phyloP scores from a whole-genome alignment of 306 rosid species.

The Prosopis cineraria region DNA sequence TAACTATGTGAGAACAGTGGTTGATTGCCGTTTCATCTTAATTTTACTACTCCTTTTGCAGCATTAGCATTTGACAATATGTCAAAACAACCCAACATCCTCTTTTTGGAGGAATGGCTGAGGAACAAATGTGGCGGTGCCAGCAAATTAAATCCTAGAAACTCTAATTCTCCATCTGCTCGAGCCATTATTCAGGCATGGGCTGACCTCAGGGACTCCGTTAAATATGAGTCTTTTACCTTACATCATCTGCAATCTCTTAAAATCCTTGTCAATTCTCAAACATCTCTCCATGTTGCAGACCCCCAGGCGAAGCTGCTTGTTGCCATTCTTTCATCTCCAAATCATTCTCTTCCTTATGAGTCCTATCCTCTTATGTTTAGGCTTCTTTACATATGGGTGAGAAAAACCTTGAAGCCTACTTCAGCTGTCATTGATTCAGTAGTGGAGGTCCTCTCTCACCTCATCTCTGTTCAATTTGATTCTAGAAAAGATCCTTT shows the following conservation, averaged over 20 bases:
- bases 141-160: conserved; percentile 33
- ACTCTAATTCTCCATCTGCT: conserved; percentile 55
- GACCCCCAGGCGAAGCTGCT: conserved; percentile 84
- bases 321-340: conserved; percentile 60
- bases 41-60: conserved; percentile 18
- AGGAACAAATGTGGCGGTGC: conserved; percentile 47
- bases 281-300: conserved; percentile 72
- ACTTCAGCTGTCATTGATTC: conserved; percentile 53
- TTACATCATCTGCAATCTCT: conserved; percentile 61
- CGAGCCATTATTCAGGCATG: conserved; percentile 81
- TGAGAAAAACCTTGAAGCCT: conserved; percentile 71
- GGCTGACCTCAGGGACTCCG: conserved; percentile 71
- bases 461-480: conserved; percentile 39
- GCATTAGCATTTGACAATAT: conserved; percentile 37
- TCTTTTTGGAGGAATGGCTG: conserved; percentile 80
- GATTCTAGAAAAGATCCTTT: conserved; percentile 38
- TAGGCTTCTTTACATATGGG: conserved; percentile 78
- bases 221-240: conserved; percentile 48
- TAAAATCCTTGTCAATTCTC: conserved; percentile 65
- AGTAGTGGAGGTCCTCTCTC: conserved; percentile 44
- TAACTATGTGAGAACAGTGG: neutral
- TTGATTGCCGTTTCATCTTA: neutral
- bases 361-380: conserved; percentile 58
- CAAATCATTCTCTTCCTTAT: conserved; percentile 48
- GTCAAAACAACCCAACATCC: conserved; percentile 48